Evolutionary conservation across 495 filamentous ascomycete species (phyloP).

Genomic region (Penicillium bovifimosum): DNA sequence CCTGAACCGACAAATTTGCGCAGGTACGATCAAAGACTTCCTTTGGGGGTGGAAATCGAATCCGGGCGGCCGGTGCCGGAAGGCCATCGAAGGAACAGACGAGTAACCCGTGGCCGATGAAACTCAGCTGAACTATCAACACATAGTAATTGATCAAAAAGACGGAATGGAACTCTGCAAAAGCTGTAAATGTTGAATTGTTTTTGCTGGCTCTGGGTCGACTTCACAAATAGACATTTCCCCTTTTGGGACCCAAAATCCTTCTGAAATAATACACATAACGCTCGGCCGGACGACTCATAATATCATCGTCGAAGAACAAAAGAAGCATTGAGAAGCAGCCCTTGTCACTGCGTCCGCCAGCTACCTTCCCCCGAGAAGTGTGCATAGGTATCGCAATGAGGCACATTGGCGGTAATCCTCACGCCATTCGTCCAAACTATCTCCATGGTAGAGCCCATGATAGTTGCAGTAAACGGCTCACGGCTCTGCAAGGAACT

Average conservation of each 20-base stretch:
- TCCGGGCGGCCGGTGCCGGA: background rate
- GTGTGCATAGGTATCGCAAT: background rate
- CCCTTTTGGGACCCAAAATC: too few relatives aligned
- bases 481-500: background rate
- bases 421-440: constrained; percentile 5
- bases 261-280: too few relatives aligned
- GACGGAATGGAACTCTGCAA: too few relatives aligned
- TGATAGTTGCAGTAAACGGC: constrained; percentile 3
- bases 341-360: background rate
- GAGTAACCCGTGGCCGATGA: background rate
- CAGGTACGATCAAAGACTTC: background rate
- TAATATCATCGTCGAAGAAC: too few relatives aligned
- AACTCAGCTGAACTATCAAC: background rate
- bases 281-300: too few relatives aligned
- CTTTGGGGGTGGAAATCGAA: background rate
- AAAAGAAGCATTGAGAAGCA: background rate
- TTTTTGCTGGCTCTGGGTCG: too few relatives aligned
- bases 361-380: constrained; percentile 6
- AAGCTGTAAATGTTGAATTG: too few relatives aligned
- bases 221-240: too few relatives aligned
- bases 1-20: background rate
- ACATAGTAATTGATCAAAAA: background rate
- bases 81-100: background rate
- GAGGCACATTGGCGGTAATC: constrained; percentile 7
- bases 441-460: constrained; percentile 6